Evolutionary conservation across 345 rosid species (phyloP).

Genomic region (Hirschfeldia incana): DNA sequence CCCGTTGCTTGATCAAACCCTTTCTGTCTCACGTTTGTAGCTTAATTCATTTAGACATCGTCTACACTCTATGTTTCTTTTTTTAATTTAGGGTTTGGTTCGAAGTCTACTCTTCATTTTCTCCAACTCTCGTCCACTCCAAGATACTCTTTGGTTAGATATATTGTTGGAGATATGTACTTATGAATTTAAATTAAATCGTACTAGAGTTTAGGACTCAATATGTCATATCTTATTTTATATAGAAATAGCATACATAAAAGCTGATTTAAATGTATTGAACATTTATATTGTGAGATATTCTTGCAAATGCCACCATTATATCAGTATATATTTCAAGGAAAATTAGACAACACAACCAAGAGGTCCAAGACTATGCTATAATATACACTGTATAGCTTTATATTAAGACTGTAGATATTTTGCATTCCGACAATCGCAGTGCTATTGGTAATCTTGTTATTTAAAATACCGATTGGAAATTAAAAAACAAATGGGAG

Average conservation of each 20-base stretch:
- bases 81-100: slow-evolving; percentile 15
- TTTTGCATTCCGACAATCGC: neutral
- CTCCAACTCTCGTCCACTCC: neutral
- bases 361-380: neutral
- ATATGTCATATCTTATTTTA: neutral
- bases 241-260: too few species aligned
- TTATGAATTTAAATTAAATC: neutral
- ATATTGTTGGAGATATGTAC: neutral
- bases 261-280: neutral
- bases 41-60: slow-evolving; percentile 17
- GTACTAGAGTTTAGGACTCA: slow-evolving; percentile 1
- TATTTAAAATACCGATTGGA: neutral
- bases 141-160: slow-evolving; percentile 9
- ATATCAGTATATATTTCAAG: neutral
- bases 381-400: neutral
- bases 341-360: slow-evolving; percentile 1
- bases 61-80: slow-evolving; percentile 2
- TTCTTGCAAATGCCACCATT: neutral
- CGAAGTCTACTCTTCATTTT: neutral
- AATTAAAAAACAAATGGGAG: neutral
- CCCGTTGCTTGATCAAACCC: slow-evolving; percentile 24
- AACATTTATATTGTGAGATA: neutral
- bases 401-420: neutral
- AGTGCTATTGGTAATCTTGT: slow-evolving; percentile 6
- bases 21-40: slow-evolving; percentile 11